Conservation (phyloP, 169 alveolate species). For the Perkinsus marinus region DNA sequence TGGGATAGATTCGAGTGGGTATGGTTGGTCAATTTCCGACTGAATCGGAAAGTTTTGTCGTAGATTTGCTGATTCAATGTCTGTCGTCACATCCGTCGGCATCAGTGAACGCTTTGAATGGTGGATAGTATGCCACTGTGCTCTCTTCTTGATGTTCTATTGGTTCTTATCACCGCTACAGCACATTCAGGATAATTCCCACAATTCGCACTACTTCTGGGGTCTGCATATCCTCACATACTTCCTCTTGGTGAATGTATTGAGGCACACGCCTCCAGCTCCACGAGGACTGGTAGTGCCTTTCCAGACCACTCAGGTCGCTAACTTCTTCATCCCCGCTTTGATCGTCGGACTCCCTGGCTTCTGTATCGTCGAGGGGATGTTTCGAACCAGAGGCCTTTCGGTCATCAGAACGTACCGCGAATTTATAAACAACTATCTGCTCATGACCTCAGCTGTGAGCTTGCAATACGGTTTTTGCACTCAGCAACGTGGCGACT, state of each 20-base stretch:
- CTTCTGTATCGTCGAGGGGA: background rate
- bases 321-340: background rate
- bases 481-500: background rate
- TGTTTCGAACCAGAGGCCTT: background rate
- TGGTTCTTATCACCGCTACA: background rate
- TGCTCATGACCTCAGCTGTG: background rate
- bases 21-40: too few species aligned
- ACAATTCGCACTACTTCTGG: background rate
- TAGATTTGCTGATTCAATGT: background rate
- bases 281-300: background rate
- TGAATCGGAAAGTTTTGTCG: too few species aligned
- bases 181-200: background rate
- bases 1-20: too few species aligned
- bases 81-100: background rate
- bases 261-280: background rate
- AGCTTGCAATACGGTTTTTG: background rate
- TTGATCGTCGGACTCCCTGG: background rate
- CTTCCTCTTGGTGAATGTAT: background rate
- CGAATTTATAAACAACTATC: background rate
- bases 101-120: background rate
- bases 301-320: background rate
- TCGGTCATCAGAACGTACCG: background rate
- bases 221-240: background rate
- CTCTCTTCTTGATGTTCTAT: background rate
- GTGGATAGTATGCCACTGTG: background rate